Base-by-base conservation (phyloP, 2,329 filamentous ascomycete genomes). In the Colletotrichum destructivum region DNA sequence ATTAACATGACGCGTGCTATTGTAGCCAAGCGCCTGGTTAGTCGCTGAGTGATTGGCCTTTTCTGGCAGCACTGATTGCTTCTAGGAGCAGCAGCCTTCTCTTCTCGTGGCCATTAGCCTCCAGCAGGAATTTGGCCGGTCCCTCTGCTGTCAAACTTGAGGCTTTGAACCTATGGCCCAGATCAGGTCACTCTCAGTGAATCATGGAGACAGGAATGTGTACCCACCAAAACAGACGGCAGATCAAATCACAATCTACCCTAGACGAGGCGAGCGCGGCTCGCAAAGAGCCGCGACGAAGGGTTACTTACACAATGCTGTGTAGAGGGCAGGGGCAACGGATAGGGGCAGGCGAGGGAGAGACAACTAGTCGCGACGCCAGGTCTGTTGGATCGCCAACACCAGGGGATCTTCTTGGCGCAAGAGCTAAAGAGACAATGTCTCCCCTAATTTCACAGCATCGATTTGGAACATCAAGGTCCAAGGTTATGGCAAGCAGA, bases 1-100 rank as follows among this genome's bases (percentile, higher is more conserved):
- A 76, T 75, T 77, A 77, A 74, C 77, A 76, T 77, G 74, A 76
- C 71, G 72, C 74, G 65, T 72, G 60, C 60, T 76, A 54, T 72
- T 72, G 67, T 23, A 56, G 70, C 67, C 67, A 62, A 72, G 67
- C 44, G 49, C 51, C 57, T 12, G 26, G 26, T 51, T 23, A 55
- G 47, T 69, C 47, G 54, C 55, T 47, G 59, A 60, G 59, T 49
- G 60, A 64, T 63, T 64, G 69, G 59, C 21, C 60, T 69, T 49
- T 55, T 26, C 21, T 49, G 46, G 38, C 11, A 60, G 18, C 35
- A 35, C 31, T 64, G 11, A 9, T 35, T 47, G 18, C 21, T 61
- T 44, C 18, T 35, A 61, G 60, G 38, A 55, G 21, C 26, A 42
- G 8, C 8, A 57, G 9, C 13, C 55, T 68, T 49, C 57, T 55